Evolutionary conservation across 2,329 filamentous ascomycete genomes (phyloP), one percentile per base, ranked within the genome.

Genomic region (Nigrospora oryzae): DNA sequence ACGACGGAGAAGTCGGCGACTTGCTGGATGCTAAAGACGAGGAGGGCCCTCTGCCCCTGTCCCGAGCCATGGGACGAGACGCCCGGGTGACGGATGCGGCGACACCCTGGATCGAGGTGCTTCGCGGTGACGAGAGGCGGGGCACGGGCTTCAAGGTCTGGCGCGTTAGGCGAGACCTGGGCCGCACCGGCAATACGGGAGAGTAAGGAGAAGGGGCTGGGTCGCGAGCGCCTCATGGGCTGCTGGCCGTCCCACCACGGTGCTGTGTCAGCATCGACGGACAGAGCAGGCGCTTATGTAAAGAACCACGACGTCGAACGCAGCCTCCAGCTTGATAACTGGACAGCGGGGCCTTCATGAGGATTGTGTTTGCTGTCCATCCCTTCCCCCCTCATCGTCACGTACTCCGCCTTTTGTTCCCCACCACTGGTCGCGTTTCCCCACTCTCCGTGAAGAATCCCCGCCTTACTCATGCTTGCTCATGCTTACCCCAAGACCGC

Each of bases 141-240:
- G 74, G 74, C 5, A 69, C 73, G 11, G 81, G 80, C 13, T 79
- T 77, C 4, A 70, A 71, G 42, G 77, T 80, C 11, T 84, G 79
- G 79, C 72, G 79, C 49, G 80, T 84, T 11, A 69, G 81, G 46
- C 74, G 80, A 51, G 79, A 84, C 59, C 60, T 84, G 7, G 80
- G 81, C 10, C 66, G 68, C 36, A 57, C 51, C 47, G 49, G 55
- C 38, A 47, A 55, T 34, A 40, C 28, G 34, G 46, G 37, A 23
- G 49, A 50, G 6, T 55, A 39, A 48, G 23, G 11, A 32, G 23
- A 2, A 28, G 23, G 23, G 23, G 7, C 23, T 6, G 5, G 23
- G 23, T 28, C 23, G 10, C 23, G 23, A 28, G 23, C 23, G 23
- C 23, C 23, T 6, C 23, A 28, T 28, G 23, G 5, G 23, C 23